Evolutionary conservation across 306 rosid species (phyloP), one percentile per base, ranked within the genome.

Genomic region (Geum urbanum): DNA sequence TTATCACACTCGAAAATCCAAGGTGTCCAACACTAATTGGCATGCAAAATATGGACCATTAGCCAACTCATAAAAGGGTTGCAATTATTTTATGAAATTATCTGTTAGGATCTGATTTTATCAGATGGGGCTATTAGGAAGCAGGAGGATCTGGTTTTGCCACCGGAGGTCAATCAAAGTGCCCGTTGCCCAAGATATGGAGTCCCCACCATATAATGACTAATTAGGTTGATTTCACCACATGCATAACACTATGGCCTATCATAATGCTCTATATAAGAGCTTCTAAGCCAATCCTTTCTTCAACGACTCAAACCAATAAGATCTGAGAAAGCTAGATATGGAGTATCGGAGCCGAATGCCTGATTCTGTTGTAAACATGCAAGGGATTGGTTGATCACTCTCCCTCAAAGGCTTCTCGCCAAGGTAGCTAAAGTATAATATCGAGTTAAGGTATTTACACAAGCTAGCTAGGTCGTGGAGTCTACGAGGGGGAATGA

Each of bases 321-420:
- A 9, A 63, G 22, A 14, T 37, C 5, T 59, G 22, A 0, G 51
- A 37, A 22, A 59, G 22, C 9, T 59, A 59, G 65, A 14, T 3
- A 37, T 32, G 37, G 48, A 16, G 0, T 0, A 24, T 24, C 27
- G 5, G 2, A 19, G 47, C 24, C 9, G 11, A 72, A 47, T 32
- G 37, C 37, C 10, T 32, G 12, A 27, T 11, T 11, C 18, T 20
- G 32, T 13, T 49, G 6, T 19, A 56, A 4, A 15, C 57, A n/a
- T 15, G 13, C 72, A 80, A 68, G 80, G 69, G 56, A 80, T 61
- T 72, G 72, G 49, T 67, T 76, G 63, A 15, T 78, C 82, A 78
- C 72, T 78, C 82, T 73, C 75, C 75, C 82, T 78, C 75, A 78
- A 78, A 49, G 74, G 75, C 70, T 76, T 76, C 70, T 27, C 15